Percentiles rank a stretch among this genome's conserved stretches.
phyloP scores from a whole-genome alignment of 148 eudicot species.

The Rhododendron williamsianum region DNA sequence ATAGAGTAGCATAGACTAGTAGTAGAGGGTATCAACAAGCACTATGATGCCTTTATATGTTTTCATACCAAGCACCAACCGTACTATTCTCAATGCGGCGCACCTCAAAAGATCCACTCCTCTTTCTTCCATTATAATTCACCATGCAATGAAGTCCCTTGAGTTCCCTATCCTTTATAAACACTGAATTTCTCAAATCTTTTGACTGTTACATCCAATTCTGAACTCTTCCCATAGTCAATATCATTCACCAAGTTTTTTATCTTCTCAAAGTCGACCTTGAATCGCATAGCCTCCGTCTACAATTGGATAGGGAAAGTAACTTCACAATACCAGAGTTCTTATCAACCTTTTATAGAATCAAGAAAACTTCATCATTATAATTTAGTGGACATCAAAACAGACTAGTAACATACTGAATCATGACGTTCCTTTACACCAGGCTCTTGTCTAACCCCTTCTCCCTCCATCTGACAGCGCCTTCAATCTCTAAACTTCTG shows the following conservation, averaged over 20 bases:
- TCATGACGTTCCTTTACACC: not conserved
- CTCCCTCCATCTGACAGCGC: not conserved
- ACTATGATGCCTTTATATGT: not conserved
- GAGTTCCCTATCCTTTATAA: not conserved
- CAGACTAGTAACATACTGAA: not conserved
- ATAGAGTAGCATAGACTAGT: not conserved
- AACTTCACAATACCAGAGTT: not conserved
- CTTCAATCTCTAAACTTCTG: not conserved
- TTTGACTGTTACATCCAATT: not conserved
- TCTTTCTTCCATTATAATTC: not conserved
- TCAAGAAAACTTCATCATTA: not conserved
- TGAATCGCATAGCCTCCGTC: not conserved
- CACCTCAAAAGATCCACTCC: not conserved
- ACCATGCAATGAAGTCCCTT: not conserved
- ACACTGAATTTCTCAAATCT: not conserved
- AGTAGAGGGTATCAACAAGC: not conserved
- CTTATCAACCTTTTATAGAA: not conserved
- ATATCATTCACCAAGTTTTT: not conserved
- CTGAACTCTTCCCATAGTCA: not conserved
- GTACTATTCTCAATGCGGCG: not conserved
- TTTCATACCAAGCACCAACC: not conserved
- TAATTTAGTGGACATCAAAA: not conserved
- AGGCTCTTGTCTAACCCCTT: not conserved
- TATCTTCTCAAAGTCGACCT: not conserved
- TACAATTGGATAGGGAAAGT: not conserved